Conservation (phyloP, 2,329 filamentous ascomycete genomes). For the Sporothrix protearum region DNA sequence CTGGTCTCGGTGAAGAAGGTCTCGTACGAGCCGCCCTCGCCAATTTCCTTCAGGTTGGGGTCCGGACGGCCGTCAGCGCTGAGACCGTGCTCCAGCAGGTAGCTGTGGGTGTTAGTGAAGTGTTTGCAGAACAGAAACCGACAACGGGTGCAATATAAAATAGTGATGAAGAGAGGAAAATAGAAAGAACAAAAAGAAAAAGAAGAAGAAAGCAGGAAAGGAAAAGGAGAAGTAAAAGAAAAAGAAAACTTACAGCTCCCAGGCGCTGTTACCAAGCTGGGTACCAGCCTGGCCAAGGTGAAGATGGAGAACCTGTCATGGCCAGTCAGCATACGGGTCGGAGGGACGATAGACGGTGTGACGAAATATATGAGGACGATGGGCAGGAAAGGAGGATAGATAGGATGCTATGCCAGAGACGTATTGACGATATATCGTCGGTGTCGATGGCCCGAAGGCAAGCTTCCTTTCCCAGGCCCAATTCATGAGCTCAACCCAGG, state of each 20-base stretch:
- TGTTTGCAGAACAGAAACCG: too few relatives aligned
- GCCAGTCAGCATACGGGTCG: not conserved
- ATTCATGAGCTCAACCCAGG: not conserved
- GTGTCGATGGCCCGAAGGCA: not conserved
- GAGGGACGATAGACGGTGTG: not conserved
- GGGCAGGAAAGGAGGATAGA: not conserved
- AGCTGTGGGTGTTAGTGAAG: slow-evolving; percentile 44
- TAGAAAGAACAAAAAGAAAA: not conserved
- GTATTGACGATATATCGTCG: not conserved
- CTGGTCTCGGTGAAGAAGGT: slow-evolving; percentile 73
- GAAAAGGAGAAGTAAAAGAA: too few relatives aligned
- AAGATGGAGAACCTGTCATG: slow-evolving; percentile 56
- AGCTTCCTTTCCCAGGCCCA: too few relatives aligned
- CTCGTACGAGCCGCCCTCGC: slow-evolving; percentile 63
- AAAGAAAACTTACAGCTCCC: slow-evolving; percentile 61
- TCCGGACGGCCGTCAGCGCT: slow-evolving; percentile 61
- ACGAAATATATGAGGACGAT: not conserved
- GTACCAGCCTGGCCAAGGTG: slow-evolving; percentile 66
- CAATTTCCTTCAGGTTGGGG: slow-evolving; percentile 56
- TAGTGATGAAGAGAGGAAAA: not conserved
- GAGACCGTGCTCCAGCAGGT: slow-evolving; percentile 70
- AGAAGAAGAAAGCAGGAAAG: too few relatives aligned
- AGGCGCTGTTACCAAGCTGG: slow-evolving; percentile 71
- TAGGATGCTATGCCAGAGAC: not conserved
- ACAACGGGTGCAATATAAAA: slow-evolving; percentile 29